Evolutionary conservation across 768 basidiomycete genomes (phyloP), one percentile per base, ranked within the genome.

Genomic region (Collybia nuda): DNA sequence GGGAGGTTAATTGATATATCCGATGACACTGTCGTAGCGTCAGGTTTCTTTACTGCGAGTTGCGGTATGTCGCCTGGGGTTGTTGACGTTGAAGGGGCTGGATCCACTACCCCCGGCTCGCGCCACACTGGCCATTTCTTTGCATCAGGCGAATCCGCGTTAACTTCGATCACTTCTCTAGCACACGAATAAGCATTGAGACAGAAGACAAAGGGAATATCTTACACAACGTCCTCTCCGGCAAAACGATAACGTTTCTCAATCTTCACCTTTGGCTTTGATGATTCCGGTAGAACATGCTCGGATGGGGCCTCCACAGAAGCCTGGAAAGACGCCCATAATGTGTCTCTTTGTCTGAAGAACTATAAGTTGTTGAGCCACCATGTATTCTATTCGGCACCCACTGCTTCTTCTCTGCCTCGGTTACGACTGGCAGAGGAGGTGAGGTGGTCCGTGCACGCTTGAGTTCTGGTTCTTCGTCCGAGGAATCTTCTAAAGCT

Each of bases 161-260:
- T 71, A 1, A 93, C 91, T 52, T 90, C 85, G 15, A 82, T 75
- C 1, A 90, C 75, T 63, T 92, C 85, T 44, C 91, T 93, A 63
- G 46, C 38, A 37, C n/a, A 52, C 44, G 43, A 50, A 48, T 52
- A 37, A 58, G 44, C 40, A 37, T n/a, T 45, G 40, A 46, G 8
- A 18, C 35, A 24, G 41, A 14, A 35, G 24, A 43, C 40, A 21
- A 47, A 5, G 36, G 24, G 12, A 5, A 42, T 19, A 38, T 12
- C 86, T 60, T 65, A 93, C 92, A 76, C 69, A 40, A 86, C 73
- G 26, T 85, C 79, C 52, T 93, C 84, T 19, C 91, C 92, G 1
- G 90, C 91, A 59, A 88, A 94, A 28, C 80, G 64, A 64, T 84
- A 88, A 29, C 73, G 77, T 61, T 83, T 88, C 63, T 84, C 78